These are phyloP conservation scores for Daldinia sp. DNA, from an alignment of 2,329 filamentous ascomycete genomes.

Conservation along the genomic window DNA sequence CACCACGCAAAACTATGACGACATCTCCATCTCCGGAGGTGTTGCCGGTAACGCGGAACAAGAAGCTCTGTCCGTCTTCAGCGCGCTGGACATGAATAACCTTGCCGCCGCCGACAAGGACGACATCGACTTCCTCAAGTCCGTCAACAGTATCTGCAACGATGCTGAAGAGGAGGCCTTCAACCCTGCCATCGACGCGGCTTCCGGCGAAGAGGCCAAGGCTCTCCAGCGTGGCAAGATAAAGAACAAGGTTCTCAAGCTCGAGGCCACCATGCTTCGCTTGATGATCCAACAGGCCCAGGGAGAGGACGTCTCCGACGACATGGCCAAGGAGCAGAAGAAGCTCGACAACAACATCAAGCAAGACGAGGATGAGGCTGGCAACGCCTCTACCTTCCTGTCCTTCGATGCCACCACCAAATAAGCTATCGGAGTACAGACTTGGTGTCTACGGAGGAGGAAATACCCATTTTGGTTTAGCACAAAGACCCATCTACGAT, in stretches of 20 bases:
- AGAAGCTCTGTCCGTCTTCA: constrained; percentile 53
- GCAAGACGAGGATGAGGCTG: constrained; percentile 56
- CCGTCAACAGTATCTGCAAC: constrained; percentile 61
- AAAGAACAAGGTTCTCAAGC: constrained; percentile 68
- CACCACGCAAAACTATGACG: constrained; percentile 50
- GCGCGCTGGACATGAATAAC: constrained; percentile 50
- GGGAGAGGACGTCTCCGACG: constrained; percentile 55
- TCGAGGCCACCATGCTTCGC: constrained; percentile 60
- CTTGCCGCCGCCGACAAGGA: constrained; percentile 53
- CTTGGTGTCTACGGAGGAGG: background rate
- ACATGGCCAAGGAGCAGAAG: constrained; percentile 56
- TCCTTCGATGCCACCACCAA: constrained; percentile 47
- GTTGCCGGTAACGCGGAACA: constrained; percentile 55
- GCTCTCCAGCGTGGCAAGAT: constrained; percentile 64
- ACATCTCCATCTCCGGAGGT: constrained; percentile 58
- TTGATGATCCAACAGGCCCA: constrained; percentile 61
- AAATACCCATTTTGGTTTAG: background rate
- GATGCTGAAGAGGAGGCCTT: constrained; percentile 62
- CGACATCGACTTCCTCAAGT: constrained; percentile 59
- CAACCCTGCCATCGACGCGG: constrained; percentile 61
- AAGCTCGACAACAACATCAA: constrained; percentile 64
- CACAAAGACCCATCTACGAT: background rate
- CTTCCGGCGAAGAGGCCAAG: constrained; percentile 54
- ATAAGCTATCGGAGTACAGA: constrained; percentile 16
- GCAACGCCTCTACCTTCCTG: constrained; percentile 54